Evolutionary conservation across 169 alveolate genomes (phyloP), one percentile per base, ranked within the genome.

Genomic region (Plasmodium yoelii): DNA sequence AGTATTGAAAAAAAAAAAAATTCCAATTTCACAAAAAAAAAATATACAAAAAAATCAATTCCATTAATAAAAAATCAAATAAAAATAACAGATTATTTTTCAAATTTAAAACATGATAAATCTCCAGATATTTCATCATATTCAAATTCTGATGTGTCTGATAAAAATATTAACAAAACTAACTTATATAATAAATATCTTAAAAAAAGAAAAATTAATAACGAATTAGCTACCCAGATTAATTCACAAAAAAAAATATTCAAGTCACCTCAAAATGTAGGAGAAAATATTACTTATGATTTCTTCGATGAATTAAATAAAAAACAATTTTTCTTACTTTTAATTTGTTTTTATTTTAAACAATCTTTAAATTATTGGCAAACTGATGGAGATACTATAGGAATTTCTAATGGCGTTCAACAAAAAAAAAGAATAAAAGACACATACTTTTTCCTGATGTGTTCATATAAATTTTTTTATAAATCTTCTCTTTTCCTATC

Each of bases 381-480:
- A 51, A 26, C 18, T 46, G 63, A 64, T 26, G 91, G 91, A 28
- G 91, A 86, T 86, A 42, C 26, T 39, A 64, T 86, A 8, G 91
- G 91, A 26, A 86, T 86, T 69, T 44, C 47, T 13, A 86, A 86
- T 51, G 91, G 91, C 22, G 15, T 65, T 42, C 91, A 86, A 51
- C 91, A 86, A 28, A 86, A 24, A 72, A 70, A 57, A 59, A 86
- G 91, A 55, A 60, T 69, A 44, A 86, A 86, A 22, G 91, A 86
- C 53, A 19, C 87, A 5, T 72, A 49, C 53, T 86, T 69, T 72
- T 68, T 86, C 42, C 87, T 86, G 44, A 86, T 86, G 91, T 57
- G 63, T 10, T 68, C 91, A 9, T 86, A 86, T 86, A 86, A 86
- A 68, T 70, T 57, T 86, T 70, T 86, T 86, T 86, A 86, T 63